Base-by-base conservation (phyloP, 1,284 basidiomycete genomes). In the Tylopilus sp. region DNA sequence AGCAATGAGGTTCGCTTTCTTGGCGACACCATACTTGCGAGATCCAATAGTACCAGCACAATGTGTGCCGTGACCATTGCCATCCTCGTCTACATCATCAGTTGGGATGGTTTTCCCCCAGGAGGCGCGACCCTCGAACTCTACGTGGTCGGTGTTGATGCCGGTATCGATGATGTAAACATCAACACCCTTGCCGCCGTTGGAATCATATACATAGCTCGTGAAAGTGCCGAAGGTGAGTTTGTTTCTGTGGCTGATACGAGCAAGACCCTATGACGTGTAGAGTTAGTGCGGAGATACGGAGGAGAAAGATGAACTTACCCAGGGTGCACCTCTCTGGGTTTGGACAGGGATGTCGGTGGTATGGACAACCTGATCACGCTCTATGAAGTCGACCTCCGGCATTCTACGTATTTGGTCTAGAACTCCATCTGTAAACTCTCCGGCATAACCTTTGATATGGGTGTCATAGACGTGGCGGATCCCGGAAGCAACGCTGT, bases 361-460 rank as follows among this genome's bases (percentile, higher is more conserved):
- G 13, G 89, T 86, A 58, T 75, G 79, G 19, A 96, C 89, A 57
- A 94, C 75, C 73, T 96, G 92, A 74, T 99, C 97, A 54, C 76
- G 81, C 76, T 99, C 97, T 53, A 99, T 77, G 65, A 89, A 96
- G 28, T 86, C 90, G 43, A 99, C 94, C 68, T 96, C 94, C 16
- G 95, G 94, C 74, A 89, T 79, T 42, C 77, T 71, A 48, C 96
- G 82, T 66, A 99, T 87, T 62, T 82, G 79, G 46, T 92, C 79
- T 54, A 99, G 68, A 35, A 89, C 85, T 43, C 73, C 70, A 37
- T 81, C 71, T 31, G 85, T 81, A 76, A 99, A 97, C 61, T 74
- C 76, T 47, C 95, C 96, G 40, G 95, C 80, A 74, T 95, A 93
- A 28, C 92, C 93, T 56, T 81, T 84, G 63, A 90, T 67, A 58